Percentiles rank a stretch among this genome's conserved stretches.
Evolutionary conservation across 345 rosid species (phyloP).

Genomic region (Lumnitzera racemosa): DNA sequence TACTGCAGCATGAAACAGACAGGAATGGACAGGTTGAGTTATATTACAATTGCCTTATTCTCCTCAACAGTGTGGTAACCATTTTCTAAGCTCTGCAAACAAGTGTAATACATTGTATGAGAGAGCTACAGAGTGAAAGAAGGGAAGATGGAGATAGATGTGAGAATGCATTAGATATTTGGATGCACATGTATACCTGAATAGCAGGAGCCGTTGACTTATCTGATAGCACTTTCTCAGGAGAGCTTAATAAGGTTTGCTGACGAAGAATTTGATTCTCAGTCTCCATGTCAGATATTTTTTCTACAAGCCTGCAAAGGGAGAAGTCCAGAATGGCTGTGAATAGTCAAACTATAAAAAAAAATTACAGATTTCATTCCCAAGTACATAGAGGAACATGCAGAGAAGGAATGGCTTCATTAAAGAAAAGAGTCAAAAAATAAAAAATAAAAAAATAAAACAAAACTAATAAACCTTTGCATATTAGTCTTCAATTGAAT

Average conservation of each 20-base stretch:
- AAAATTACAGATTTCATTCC: neutral
- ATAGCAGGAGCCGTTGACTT: constrained; percentile 39
- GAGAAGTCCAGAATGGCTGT: constrained; percentile 7
- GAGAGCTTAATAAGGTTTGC: constrained; percentile 47
- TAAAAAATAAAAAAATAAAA: neutral
- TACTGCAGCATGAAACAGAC: neutral
- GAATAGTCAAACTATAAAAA: neutral
- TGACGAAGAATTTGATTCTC: constrained; percentile 85
- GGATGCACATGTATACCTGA: constrained; percentile 32
- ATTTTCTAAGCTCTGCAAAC: constrained; percentile 69
- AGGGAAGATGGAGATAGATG: constrained; percentile 4
- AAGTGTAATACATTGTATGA: constrained; percentile 10
- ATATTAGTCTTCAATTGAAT: constrained; percentile 76
- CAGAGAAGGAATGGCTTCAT: neutral
- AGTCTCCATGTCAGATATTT: constrained; percentile 69
- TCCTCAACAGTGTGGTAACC: constrained; percentile 63
- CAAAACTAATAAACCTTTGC: constrained; percentile 50
- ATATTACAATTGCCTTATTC: constrained; percentile 45
- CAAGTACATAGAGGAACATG: neutral
- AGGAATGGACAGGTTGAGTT: neutral
- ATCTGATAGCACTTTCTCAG: constrained; percentile 43
- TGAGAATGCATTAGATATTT: constrained; percentile 1
- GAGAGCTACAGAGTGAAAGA: constrained; percentile 3
- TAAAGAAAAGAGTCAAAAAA: neutral
- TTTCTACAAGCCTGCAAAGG: constrained; percentile 80